Base-by-base conservation (phyloP, 1,139 yeast genomes). In the Nakaseomyces kungkrabaensis region DNA sequence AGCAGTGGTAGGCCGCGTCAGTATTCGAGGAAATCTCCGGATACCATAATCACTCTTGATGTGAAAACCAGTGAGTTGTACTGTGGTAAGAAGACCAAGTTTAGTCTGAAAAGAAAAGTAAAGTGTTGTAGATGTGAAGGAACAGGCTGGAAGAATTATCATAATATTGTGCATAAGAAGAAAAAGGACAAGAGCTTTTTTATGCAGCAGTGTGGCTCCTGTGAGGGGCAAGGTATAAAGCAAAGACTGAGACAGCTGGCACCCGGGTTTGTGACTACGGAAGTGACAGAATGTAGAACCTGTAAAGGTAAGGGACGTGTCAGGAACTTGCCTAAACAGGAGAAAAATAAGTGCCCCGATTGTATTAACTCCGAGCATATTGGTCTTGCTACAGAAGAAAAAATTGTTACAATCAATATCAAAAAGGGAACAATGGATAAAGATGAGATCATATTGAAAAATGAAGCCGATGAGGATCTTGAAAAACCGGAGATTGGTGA, bases 401-500 rank as follows among this genome's bases (percentile, higher is more conserved):
- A 86, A 61, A 77, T 85, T 22, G 68, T 89, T 53, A 95, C 88
- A 61, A 87, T 92, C 54, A 81, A 81, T 56, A 79, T 92, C 33
- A 79, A 79, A 6, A 79, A 79, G 46, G 97, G 98, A 1, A 75
- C 88, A 5, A 68, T 70, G 40, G 72, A 75, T 43, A 85, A 84
- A 8, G 89, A 82, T 48, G 65, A 71, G 6, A 76, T 92, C 27
- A 76, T 77, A 1, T 70, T 89, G 51, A 68, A 72, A 47, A 83
- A 82, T 6, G 88, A 83, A 66, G 82, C 96, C 2, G 97, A 92
- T 66, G 81, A 88, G 63, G 82, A 72, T 37, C 82, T 84, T 5
- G 94, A 90, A 1, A 79, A 79, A 60, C 44, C 52, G 1, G 70
- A 71, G 45, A 76, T 96, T 0, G 97, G 97, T 5, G 90, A 89